Conservation (phyloP, 257 asterid genomes). For the Fraxinus excelsior region DNA sequence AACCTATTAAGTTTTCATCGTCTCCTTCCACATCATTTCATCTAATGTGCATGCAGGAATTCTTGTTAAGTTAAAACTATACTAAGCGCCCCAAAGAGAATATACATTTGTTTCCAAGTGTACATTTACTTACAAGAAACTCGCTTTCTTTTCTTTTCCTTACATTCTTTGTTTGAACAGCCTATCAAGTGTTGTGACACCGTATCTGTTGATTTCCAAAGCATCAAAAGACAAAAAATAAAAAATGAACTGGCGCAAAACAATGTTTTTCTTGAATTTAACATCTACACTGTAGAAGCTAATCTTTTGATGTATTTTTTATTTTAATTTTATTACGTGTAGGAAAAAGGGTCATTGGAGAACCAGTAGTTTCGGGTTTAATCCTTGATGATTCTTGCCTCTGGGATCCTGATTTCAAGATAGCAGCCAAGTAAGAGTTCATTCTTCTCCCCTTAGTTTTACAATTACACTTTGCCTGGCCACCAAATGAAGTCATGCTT, state of each 20-base stretch:
- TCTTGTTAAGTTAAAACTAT: neutral
- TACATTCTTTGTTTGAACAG: neutral
- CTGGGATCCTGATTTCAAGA: conserved; percentile 84
- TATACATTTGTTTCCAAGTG: neutral
- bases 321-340: conserved; percentile 18
- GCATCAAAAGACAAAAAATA: neutral
- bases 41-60: neutral
- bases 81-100: neutral
- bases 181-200: neutral
- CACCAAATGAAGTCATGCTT: conserved; percentile 7
- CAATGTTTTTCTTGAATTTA: neutral
- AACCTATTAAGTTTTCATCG: neutral
- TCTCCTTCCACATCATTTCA: neutral
- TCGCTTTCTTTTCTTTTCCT: neutral
- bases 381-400: conserved; percentile 81
- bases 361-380: conserved; percentile 91
- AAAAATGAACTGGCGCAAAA: neutral
- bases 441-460: conserved; percentile 23
- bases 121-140: neutral
- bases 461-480: conserved; percentile 12
- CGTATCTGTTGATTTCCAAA: neutral
- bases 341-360: conserved; percentile 97
- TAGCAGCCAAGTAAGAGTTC: conserved; percentile 78
- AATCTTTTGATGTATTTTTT: neutral
- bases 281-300: neutral